Evolutionary conservation across 1,139 yeast species (phyloP).

Genomic region (Suhomyces panamericanus): DNA sequence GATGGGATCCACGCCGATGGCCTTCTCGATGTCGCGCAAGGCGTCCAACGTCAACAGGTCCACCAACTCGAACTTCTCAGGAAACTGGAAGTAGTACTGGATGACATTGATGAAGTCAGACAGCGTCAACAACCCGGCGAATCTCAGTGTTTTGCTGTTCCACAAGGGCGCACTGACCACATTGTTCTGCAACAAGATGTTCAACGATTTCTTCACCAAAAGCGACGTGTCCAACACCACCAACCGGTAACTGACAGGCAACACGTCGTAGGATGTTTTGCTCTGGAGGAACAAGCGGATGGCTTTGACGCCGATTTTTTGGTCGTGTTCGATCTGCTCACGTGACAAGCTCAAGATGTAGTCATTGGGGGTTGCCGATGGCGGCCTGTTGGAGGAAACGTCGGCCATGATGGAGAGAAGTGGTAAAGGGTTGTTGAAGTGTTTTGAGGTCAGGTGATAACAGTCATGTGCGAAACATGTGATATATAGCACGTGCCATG

Average conservation of each 20-base stretch:
- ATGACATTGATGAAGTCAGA: constrained; percentile 94
- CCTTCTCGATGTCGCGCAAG: constrained; percentile 78
- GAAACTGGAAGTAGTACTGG: constrained; percentile 89
- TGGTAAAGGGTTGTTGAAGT: neutral
- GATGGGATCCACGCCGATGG: constrained; percentile 84
- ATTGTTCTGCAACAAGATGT: constrained; percentile 86
- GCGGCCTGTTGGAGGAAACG: constrained; percentile 19
- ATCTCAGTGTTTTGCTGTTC: constrained; percentile 85
- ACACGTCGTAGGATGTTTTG: constrained; percentile 92
- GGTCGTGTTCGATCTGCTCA: constrained; percentile 56
- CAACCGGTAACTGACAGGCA: constrained; percentile 91
- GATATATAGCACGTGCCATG: no score
- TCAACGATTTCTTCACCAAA: constrained; percentile 85
- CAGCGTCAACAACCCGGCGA: constrained; percentile 92
- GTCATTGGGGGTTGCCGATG: constrained; percentile 41
- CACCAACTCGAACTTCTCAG: constrained; percentile 86
- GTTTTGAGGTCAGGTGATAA: neutral
- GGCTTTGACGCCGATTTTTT: constrained; percentile 67
- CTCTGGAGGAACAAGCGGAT: constrained; percentile 82
- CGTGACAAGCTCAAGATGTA: constrained; percentile 43
- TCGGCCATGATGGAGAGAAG: constrained; percentile 18
- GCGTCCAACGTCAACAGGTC: constrained; percentile 87
- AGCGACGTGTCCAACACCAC: constrained; percentile 92
- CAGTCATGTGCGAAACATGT: no score
- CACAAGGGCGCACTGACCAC: constrained; percentile 97